Evolutionary conservation across 208 protist species (phyloP), one percentile per base, ranked within the genome.

Genomic region (Polymyxa betae): DNA sequence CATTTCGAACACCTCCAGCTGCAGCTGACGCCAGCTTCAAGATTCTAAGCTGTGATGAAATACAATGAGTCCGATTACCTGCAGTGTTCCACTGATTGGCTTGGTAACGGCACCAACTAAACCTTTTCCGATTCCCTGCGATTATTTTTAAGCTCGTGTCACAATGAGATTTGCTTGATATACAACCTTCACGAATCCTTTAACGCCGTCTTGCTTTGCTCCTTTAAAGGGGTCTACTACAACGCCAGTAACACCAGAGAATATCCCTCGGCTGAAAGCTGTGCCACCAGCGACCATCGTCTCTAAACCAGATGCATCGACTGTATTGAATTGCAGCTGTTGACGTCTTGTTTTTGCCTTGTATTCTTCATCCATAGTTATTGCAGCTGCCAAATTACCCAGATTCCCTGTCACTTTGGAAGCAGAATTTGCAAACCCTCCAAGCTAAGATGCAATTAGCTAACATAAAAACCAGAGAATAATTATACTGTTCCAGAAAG

Each of bases 361-460:
- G 35, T 82, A 82, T 40, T 82, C 72, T 45, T 82, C 72, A 43
- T 82, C 72, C n/a, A 82, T 45, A 35, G 72, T 82, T 20, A 43
- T 43, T 35, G 72, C 72, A 82, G 72, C 72, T 45, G 72, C 72
- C 5, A 82, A 16, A 12, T 82, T 82, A 16, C 72, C 72, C 5
- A 82, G 72, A 35, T 82, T 82, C 12, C 72, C 72, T 5, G 72
- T 82, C 72, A 82, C 72, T 82, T 45, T 82, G 16, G 72, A 82
- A 12, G 72, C 72, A 45, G 72, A 82, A 82, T 82, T 82, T 35
- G 35, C 10, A 20, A 82, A 5, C 5, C 72, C 72, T 82, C 72
- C 72, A 43, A 82, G 16, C 72, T 82, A n/a, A 5, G 16, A 20
- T 35, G 16, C 5, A 35, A 20, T 82, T 82, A n/a, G 16, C 16